A percentile compares a stretch with the other conserved stretches of the same genome.
Conservation (phyloP, 1,139 yeast genomes). For the Kodamaea sp. region DNA sequence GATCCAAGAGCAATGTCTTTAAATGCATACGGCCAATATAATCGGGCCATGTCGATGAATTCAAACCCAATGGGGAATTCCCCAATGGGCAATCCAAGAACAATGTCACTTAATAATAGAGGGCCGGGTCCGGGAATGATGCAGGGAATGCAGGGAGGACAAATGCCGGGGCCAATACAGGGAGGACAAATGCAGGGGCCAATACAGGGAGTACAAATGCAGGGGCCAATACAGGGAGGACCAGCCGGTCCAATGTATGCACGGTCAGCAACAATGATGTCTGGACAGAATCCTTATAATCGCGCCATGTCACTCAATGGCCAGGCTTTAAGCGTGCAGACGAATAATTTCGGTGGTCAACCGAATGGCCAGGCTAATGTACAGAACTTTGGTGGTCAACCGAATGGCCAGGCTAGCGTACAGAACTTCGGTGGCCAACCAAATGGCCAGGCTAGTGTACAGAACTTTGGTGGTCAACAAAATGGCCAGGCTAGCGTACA, state of each 20-base stretch:
- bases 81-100: constrained; percentile 23
- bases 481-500: constrained; percentile 1
- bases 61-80: constrained; percentile 5
- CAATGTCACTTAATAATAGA: constrained; percentile 25
- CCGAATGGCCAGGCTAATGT: constrained; percentile 1
- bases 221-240: constrained; percentile 1
- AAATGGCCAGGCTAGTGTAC: constrained; percentile 2
- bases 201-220: constrained; percentile 1
- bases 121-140: constrained; percentile 3
- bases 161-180: constrained; percentile 3
- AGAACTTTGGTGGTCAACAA: not conserved
- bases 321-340: not conserved
- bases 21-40: constrained; percentile 25
- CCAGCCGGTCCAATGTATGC: constrained; percentile 2
- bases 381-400: not conserved
- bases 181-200: not conserved
- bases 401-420: constrained; percentile 1
- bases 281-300: not conserved
- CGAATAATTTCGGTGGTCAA: not conserved
- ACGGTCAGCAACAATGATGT: not conserved
- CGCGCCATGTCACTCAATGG: no score
- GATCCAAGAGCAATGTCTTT: constrained; percentile 60
- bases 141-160: constrained; percentile 1
- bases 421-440: not conserved
- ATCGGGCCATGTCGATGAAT: constrained; percentile 22